Base-by-base conservation (phyloP, 495 filamentous ascomycete genomes). In the Podospora sp. region DNA sequence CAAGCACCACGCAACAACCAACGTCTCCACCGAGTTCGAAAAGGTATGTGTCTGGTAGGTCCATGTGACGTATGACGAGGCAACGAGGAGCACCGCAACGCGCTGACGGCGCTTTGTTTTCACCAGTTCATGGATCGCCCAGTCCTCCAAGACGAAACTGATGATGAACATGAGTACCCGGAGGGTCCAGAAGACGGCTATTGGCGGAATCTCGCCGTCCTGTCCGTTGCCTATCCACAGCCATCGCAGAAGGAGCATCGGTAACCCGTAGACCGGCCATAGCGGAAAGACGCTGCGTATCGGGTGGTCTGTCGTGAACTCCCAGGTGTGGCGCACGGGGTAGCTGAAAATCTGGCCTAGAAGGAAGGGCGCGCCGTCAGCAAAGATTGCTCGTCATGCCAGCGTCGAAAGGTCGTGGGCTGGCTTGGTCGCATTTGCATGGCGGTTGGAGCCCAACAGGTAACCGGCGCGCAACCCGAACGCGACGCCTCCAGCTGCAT, bases 11-110 rank as follows among this genome's bases (percentile, higher is more conserved):
- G 89, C 83, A 20, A 99, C 94, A 33, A 91, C 84, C 71, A 99
- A 82, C 1, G 95, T 97, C 80, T 99, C 95, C 71, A 97, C 86
- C 60, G 93, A 93, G 78, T 99, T 99, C 75, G 95, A 98, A 79
- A 99, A 98, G 36, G 96, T 98, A 82, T 99, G 95, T 51, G 92
- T 96, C 81, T 99, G 95, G 81, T 91, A 97, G 51, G 96, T 97
- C 96, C 95, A 98, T 57, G 95, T 98, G 70, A 97, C 94, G 79
- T 98, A 99, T 24, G 91, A 96, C 18, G 95, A 98, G 52, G 94
- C 94, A 60, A 97, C 88, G 58, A 98, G 80, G 33, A 93, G 82
- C 49, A 95, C 81, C 21, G 92, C 91, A 46, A 87, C 80, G 69
- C 84, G 86, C 64, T 92, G 87, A 71, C 93, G 87, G 62, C 88